Evolutionary conservation across 1,139 yeast species (phyloP).

Genomic region (Yamadazyma kanchanaburiensis): DNA sequence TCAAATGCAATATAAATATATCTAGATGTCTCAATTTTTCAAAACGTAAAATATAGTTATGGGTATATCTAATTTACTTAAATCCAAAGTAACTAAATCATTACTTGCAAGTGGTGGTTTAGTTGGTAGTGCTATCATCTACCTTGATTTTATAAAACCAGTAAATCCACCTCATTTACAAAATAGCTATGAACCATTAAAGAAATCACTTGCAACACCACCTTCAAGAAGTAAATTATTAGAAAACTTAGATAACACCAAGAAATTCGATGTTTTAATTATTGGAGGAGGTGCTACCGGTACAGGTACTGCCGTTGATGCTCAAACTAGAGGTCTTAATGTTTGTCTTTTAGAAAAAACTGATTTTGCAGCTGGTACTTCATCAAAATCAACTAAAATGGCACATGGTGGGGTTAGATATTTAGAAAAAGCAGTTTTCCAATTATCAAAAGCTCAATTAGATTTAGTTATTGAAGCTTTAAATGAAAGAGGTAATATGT

Average conservation of each 20-base stretch:
- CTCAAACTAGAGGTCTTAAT: constrained; percentile 84
- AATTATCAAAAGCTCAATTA: constrained; percentile 84
- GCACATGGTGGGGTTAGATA: constrained; percentile 98
- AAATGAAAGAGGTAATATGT: constrained; percentile 85
- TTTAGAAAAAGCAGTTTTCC: constrained; percentile 91
- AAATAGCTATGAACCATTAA: constrained; percentile 35
- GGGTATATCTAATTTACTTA: constrained; percentile 7
- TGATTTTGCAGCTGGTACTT: constrained; percentile 90
- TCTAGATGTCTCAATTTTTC: background rate
- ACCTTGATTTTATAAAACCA: constrained; percentile 40
- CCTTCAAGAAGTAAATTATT: constrained; percentile 35
- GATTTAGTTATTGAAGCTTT: constrained; percentile 92
- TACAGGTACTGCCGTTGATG: constrained; percentile 90
- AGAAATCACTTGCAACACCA: constrained; percentile 32
- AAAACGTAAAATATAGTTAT: constrained; percentile 1
- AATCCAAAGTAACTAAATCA: constrained; percentile 27
- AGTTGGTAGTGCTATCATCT: constrained; percentile 37
- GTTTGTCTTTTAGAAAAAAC: constrained; percentile 83
- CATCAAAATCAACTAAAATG: constrained; percentile 94
- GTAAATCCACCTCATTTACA: constrained; percentile 29
- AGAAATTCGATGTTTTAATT: constrained; percentile 72
- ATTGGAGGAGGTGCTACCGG: constrained; percentile 98
- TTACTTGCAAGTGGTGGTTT: constrained; percentile 31
- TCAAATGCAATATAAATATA: background rate
- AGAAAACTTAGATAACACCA: constrained; percentile 26